Conservation (phyloP, 352 stramenopile genomes). For the Pythium coloratum region DNA sequence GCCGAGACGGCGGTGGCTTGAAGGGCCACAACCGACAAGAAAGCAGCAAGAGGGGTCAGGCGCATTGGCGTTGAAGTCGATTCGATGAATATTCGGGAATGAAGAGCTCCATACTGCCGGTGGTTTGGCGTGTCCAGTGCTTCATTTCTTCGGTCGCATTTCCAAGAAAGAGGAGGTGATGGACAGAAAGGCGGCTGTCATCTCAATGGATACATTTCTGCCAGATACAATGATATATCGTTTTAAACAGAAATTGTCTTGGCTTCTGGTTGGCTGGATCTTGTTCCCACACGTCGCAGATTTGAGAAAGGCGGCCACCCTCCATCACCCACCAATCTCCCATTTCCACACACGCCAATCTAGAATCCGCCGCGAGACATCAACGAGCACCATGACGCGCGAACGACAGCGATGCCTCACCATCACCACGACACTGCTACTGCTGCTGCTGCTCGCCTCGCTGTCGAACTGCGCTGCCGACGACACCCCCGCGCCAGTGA, state of each 20-base stretch:
- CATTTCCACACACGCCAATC: not conserved
- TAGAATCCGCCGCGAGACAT: not conserved
- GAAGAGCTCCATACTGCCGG: not conserved
- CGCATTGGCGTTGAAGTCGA: conserved; percentile 1
- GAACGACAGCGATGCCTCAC: not conserved
- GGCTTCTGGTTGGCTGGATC: not conserved
- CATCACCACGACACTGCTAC: not conserved
- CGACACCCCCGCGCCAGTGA: not conserved
- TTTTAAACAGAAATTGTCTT: not conserved
- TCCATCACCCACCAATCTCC: conserved; percentile 1
- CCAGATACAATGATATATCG: not conserved
- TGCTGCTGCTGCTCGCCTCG: not conserved
- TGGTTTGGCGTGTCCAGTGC: too few species aligned
- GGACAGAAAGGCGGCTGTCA: not conserved
- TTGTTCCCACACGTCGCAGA: conserved; percentile 11
- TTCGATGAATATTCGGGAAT: not conserved
- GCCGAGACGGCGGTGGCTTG: not conserved
- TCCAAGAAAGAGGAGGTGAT: not conserved
- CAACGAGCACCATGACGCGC: not conserved
- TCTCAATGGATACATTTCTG: not conserved
- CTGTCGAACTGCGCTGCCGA: not conserved
- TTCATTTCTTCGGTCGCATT: too few species aligned
- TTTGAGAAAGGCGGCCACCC: conserved; percentile 1
- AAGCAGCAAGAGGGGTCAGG: not conserved
- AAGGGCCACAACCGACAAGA: not conserved